Conservation (phyloP, 768 basidiomycete genomes). For the Tubosaeta sp. region DNA sequence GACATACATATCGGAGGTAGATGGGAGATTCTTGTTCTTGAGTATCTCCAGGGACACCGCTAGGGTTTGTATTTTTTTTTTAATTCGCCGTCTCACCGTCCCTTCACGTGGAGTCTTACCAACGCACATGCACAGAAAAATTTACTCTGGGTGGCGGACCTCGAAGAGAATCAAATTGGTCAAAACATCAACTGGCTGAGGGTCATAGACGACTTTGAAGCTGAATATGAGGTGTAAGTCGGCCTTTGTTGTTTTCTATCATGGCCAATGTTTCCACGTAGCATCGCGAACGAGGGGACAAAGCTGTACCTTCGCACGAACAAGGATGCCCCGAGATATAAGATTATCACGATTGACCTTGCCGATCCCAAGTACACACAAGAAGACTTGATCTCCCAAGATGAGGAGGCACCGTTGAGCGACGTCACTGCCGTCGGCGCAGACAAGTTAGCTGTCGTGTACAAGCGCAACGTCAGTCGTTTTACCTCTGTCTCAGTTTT, state of each 20-base stretch:
- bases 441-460: constrained; percentile 57
- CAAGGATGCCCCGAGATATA: constrained; percentile 59
- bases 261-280: constrained; percentile 24
- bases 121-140: constrained; percentile 53
- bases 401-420: constrained; percentile 57
- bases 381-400: constrained; percentile 66
- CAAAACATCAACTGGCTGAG: constrained; percentile 70
- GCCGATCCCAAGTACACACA: constrained; percentile 43
- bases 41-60: constrained; percentile 57
- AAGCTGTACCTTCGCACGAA: constrained; percentile 65
- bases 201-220: constrained; percentile 63
- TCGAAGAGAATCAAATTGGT: constrained; percentile 55
- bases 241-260: not conserved
- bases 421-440: constrained; percentile 43
- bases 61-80: constrained; percentile 38
- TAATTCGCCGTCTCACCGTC: not conserved
- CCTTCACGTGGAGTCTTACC: not conserved
- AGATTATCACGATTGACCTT: constrained; percentile 62
- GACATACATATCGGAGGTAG: constrained; percentile 50
- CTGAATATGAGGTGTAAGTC: constrained; percentile 60
- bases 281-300: constrained; percentile 61
- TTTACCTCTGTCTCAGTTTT: not conserved
- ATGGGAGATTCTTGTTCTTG: constrained; percentile 61
- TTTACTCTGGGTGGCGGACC: constrained; percentile 67
- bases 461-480: constrained; percentile 65